These are phyloP conservation scores for Capsicum baccatum DNA, from an alignment of 257 asterid genomes.

Conservation along the genomic window DNA sequence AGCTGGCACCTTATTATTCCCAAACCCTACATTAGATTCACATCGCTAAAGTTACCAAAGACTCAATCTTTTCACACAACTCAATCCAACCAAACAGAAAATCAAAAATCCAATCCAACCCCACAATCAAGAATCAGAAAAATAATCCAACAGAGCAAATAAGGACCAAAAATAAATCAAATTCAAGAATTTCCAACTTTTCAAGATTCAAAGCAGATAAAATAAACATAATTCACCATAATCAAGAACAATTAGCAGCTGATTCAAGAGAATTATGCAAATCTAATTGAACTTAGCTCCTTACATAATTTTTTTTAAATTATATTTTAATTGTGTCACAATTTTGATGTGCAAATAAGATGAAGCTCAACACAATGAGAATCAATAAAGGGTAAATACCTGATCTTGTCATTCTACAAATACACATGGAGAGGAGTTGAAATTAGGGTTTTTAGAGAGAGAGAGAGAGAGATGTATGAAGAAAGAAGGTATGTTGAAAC, in stretches of 20 bases:
- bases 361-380: conserved; percentile 38
- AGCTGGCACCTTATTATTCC: conserved; percentile 19
- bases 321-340: background rate
- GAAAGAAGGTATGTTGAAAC: conserved; percentile 37
- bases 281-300: conserved; percentile 40
- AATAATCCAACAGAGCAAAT: background rate
- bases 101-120: conserved; percentile 34
- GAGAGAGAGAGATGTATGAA: conserved; percentile 37
- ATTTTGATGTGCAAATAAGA: conserved; percentile 22
- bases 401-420: conserved; percentile 48
- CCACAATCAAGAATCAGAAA: conserved; percentile 21
- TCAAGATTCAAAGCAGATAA: background rate
- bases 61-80: conserved; percentile 28
- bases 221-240: conserved; percentile 30
- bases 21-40: conserved; percentile 40
- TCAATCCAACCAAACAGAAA: conserved; percentile 32
- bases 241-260: conserved; percentile 40
- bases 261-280: conserved; percentile 42
- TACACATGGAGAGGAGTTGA: conserved; percentile 38
- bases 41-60: conserved; percentile 39
- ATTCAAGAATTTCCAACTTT: conserved; percentile 13
- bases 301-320: background rate
- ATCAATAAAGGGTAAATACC: conserved; percentile 40
- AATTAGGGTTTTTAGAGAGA: conserved; percentile 64
- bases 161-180: conserved; percentile 27